These are phyloP conservation scores for Globisporangium splendens DNA, from an alignment of 352 stramenopile species.

Conservation along the genomic window DNA sequence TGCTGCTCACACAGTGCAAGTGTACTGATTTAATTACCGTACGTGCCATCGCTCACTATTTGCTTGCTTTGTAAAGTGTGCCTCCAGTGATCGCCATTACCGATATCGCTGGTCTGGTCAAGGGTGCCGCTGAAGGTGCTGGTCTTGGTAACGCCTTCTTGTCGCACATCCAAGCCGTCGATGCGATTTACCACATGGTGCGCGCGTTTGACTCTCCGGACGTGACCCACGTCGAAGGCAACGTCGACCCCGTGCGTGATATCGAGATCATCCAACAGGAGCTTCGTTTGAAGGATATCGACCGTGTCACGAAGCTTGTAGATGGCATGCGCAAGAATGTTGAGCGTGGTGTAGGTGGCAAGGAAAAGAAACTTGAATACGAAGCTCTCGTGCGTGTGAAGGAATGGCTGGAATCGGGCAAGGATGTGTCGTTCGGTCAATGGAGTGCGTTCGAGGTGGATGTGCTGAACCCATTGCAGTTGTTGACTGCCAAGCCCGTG, in stretches of 20 bases:
- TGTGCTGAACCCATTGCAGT: constrained; percentile 89
- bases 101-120: constrained; percentile 99
- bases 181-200: constrained; percentile 98
- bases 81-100: constrained; percentile 97
- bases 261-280: constrained; percentile 99
- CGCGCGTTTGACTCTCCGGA: constrained; percentile 97
- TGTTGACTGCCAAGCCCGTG: constrained; percentile 93
- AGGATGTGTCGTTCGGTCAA: constrained; percentile 89
- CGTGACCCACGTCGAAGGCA: constrained; percentile 99
- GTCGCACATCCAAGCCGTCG: constrained; percentile 98
- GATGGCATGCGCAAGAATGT: constrained; percentile 86
- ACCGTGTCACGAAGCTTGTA: constrained; percentile 78
- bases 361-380: constrained; percentile 96
- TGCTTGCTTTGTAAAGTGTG: constrained; percentile 37
- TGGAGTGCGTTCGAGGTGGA: constrained; percentile 90
- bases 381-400: constrained; percentile 81
- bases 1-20: no score
- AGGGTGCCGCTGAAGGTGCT: constrained; percentile 95
- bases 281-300: constrained; percentile 97
- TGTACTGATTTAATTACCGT: no score
- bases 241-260: constrained; percentile 98
- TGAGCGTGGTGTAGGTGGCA: constrained; percentile 76
- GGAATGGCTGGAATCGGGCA: constrained; percentile 80
- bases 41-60: no score
- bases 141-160: constrained; percentile 99